Base-by-base conservation (phyloP, 2,329 filamentous ascomycete genomes). In the Trichoderma endophyticum region DNA sequence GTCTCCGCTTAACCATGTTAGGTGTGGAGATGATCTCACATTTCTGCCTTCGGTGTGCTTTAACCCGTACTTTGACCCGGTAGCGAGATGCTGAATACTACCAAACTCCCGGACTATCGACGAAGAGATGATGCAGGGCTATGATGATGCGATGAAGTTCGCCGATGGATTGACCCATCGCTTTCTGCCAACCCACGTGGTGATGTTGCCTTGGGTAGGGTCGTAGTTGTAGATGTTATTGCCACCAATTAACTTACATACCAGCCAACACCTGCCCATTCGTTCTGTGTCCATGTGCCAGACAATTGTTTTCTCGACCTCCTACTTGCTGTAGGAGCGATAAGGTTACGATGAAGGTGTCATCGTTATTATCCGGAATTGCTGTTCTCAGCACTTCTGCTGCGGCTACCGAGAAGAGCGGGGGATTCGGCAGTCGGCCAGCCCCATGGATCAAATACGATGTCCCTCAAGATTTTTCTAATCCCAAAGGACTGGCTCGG, bases 11-110 rank as follows among this genome's bases (percentile, higher is more conserved):
- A 39, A 34, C 30, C 64, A 11, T 21, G 28, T 57, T 36, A 18
- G 51, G 21, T n/a, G 43, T 26, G 24, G 43, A 57, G 32, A 57
- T 56, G 28, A 57, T 36, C 48, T 57, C 64, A 57, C 15, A 8
- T 36, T 57, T 67, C 11, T 32, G n/a, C 15, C 30, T 39, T 67
- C 64, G 64, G 64, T 57, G 24, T 26, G 11, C 48, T 57, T 67
- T 67, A 39, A 66, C 63, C 63, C 63, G 48, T n/a, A 32, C 48
- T 56, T 66, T 66, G 18, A 57, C 64, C 64, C 64, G 51, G 26
- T 7, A 67, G 30, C 48, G 48, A 57, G 30, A 15, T 12, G 9
- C 8, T 39, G n/a, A 57, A 57, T 8, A 56, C 24, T 6, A 9
- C 36, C 36, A 39, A 39, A 39, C 36, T 39, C 36, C 36, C 36